These are phyloP conservation scores for Angomonas ambiguus DNA, from an alignment of 208 protist genomes.

Conservation along the genomic window DNA sequence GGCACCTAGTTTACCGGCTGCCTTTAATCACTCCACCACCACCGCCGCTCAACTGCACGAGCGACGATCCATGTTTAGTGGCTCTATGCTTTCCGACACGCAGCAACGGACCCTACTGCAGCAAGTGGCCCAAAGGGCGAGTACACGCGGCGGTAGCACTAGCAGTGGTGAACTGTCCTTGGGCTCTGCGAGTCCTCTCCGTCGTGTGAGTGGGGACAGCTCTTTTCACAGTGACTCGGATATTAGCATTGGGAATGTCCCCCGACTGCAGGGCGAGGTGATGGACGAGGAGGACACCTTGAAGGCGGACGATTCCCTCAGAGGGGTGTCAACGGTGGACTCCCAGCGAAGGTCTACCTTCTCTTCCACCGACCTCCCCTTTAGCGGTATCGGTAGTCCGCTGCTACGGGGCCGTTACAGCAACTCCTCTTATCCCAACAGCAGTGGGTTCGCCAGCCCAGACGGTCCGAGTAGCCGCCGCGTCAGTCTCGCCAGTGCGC, in stretches of 20 bases:
- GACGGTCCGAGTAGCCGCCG: conserved; percentile 1
- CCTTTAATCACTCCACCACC: not conserved
- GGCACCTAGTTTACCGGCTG: not conserved
- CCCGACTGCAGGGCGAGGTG: conserved; percentile 23
- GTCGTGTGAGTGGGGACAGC: not conserved
- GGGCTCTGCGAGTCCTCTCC: not conserved
- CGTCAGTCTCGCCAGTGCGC: conserved; percentile 4
- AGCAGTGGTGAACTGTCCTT: not conserved
- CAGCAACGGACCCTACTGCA: not conserved
- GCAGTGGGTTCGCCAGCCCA: not conserved
- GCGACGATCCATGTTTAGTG: not conserved
- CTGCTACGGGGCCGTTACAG: not conserved
- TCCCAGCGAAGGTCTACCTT: not conserved
- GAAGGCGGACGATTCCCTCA: not conserved
- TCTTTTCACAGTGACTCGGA: conserved; percentile 14
- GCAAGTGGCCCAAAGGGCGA: not conserved
- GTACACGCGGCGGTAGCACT: not conserved
- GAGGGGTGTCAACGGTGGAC: not conserved
- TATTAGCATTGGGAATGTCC: conserved; percentile 55
- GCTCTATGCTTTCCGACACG: not conserved
- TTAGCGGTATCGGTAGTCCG: not conserved
- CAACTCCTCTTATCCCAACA: not conserved
- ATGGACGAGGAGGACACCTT: conserved; percentile 16
- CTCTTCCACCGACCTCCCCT: not conserved
- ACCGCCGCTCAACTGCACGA: not conserved